Percentiles rank a stretch among this genome's conserved stretches.
Conservation (phyloP, 1,284 basidiomycete species). For the Tylopilus sp. region DNA sequence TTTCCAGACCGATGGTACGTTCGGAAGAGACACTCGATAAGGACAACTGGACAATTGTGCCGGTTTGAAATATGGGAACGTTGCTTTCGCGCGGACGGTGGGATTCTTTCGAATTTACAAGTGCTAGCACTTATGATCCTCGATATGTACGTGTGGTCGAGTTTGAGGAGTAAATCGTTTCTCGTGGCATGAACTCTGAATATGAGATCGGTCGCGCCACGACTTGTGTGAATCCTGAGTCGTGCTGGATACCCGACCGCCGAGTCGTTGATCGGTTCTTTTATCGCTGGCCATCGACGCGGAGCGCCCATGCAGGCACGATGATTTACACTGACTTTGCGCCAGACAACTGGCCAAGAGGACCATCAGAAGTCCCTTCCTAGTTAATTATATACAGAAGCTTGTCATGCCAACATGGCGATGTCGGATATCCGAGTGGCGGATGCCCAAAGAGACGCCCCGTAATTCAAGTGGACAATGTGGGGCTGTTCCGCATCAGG, state of each 20-base stretch:
- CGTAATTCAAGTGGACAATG: too few species aligned
- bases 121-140: background rate
- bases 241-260: too few species aligned
- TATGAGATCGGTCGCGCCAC: background rate
- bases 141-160: background rate
- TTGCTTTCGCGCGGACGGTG: background rate
- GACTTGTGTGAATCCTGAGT: too few species aligned
- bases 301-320: too few species aligned
- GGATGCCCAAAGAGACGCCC: background rate
- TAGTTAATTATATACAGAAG: too few species aligned
- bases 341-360: background rate
- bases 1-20: background rate
- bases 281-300: background rate
- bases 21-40: background rate
- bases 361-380: background rate
- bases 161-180: background rate
- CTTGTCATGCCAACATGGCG: too few species aligned
- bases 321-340: background rate
- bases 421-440: too few species aligned
- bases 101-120: background rate
- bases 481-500: too few species aligned
- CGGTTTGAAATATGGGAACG: background rate
- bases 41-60: background rate
- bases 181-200: background rate
- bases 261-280: background rate